Evolutionary conservation across 2,329 filamentous ascomycete genomes (phyloP), one percentile per base, ranked within the genome.

Genomic region (Colletotrichum chlorophyti): DNA sequence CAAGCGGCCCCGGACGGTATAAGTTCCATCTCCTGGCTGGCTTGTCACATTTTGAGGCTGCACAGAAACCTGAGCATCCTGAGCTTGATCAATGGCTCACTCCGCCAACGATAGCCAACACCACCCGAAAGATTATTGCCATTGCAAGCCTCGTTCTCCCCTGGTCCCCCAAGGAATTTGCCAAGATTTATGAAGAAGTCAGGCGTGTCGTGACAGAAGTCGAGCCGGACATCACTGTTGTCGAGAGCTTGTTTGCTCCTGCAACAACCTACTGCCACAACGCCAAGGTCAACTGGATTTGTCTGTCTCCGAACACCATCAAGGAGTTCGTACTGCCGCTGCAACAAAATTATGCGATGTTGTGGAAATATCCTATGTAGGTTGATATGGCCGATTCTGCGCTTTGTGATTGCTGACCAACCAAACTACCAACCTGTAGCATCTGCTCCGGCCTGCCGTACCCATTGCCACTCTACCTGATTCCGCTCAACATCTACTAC

Each of bases 251-350:
- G 15, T 40, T 40, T 6, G 17, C 35, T 5, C 35, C 35, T 9
- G 35, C 35, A 7, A 21, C 17, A 21, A 40, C 35, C 11, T 40
- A 19, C 11, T 15, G 15, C 11, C 15, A 40, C 35, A 15, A 40
- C 11, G 35, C 35, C 8, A 40, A 40, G 0, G 62, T 71, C 29
- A 70, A 70, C 6, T 72, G 70, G 32, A 68, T 74, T 0, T 65
- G 79, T 2, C 65, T 82, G 6, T 76, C 74, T 43, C 79, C 79
- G 1, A 82, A 79, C 32, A 69, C 77, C 37, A 63, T 76, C 69
- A 68, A 79, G 64, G 70, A 79, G 55, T 74, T 76, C 64, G 63
- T 77, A 32, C 41, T 61, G 1, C 68, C 70, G 4, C 63, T 70
- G 27, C 79, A 83, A 58, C 74, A 77, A 3, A 63, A 65, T 21